Conservation (phyloP, 805 yeast species). For the Isabelozyma gotoi region DNA sequence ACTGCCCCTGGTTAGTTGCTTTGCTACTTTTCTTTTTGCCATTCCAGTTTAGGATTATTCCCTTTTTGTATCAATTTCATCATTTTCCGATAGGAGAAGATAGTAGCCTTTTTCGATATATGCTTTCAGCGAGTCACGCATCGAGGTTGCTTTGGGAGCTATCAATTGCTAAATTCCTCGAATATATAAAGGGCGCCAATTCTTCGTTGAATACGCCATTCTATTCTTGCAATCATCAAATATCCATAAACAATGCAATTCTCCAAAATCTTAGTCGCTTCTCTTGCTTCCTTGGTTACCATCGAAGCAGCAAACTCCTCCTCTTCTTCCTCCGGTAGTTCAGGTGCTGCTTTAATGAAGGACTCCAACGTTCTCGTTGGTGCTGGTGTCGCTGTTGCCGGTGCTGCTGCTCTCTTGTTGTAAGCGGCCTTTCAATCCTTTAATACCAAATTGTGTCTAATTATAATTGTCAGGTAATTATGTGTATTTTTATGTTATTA, state of each 20-base stretch:
- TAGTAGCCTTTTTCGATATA: no score
- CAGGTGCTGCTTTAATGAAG: slow-evolving; percentile 6
- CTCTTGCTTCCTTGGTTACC: slow-evolving; percentile 8
- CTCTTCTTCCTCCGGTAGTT: slow-evolving; percentile 3
- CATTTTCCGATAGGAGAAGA: not conserved
- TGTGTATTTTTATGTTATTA: not conserved
- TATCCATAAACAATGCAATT: slow-evolving; percentile 8
- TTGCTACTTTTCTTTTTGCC: not conserved
- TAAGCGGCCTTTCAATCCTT: no score
- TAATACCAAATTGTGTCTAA: not conserved
- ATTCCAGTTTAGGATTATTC: not conserved
- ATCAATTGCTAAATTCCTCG: not conserved
- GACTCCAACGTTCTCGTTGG: slow-evolving; percentile 9
- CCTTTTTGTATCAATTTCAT: not conserved
- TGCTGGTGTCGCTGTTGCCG: slow-evolving; percentile 14
- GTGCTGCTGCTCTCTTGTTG: slow-evolving; percentile 16
- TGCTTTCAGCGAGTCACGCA: no score
- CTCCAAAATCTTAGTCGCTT: slow-evolving; percentile 6
- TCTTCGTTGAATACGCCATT: not conserved
- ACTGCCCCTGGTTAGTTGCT: not conserved
- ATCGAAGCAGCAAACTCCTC: slow-evolving; percentile 8
- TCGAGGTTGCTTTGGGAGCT: not conserved
- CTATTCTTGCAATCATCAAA: not conserved
- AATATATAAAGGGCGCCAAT: not conserved
- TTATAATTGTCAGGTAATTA: not conserved